Evolutionary conservation across 148 eudicot species (phyloP), one percentile per base, ranked within the genome.

Genomic region (Rhododendron ferrugineum): DNA sequence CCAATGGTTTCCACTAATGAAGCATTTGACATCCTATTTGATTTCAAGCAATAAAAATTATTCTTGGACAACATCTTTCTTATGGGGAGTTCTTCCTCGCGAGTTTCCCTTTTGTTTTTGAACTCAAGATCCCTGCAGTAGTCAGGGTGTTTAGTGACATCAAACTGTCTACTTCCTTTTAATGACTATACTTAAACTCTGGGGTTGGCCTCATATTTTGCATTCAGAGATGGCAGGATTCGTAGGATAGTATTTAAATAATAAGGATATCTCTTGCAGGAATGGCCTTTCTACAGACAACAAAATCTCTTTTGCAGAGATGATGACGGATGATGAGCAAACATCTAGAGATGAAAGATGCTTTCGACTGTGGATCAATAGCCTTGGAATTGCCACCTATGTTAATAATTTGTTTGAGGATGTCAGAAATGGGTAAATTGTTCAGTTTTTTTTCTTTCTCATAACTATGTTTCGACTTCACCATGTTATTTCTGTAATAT

Each of bases 311-410:
- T 91, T 92, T 78, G 94, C 98, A 56, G 95, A 91, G 89, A 89
- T 89, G 89, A 91, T 93, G 87, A 87, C 91, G 79, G 98, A 94
- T 72, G 98, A 96, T 88, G 88, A 89, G 34, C 90, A 93, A 92
- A 96, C 93, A 78, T 93, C 96, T 73, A 91, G 95, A 83, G 98
- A 96, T 88, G 98, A 96, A 88, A 92, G 98, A 92, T 92, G 96
- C 91, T 96, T 93, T 86, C 92, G 98, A 26, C 88, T 96, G 40
- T 96, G 98, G 98, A 92, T 96, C 82, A 96, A 94, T 88, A 96
- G 98, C 86, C 98, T 96, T 88, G 98, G 98, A 82, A 86, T 89
- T 56, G 91, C 90, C 42, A 85, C 96, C 77, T 92, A 94, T 83
- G 95, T 96, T 85, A 96, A 96, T 88, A 93, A 91, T 90, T 50